phyloP scores from a whole-genome alignment of 2,329 filamentous ascomycete species.

The Xylaria sp. region DNA sequence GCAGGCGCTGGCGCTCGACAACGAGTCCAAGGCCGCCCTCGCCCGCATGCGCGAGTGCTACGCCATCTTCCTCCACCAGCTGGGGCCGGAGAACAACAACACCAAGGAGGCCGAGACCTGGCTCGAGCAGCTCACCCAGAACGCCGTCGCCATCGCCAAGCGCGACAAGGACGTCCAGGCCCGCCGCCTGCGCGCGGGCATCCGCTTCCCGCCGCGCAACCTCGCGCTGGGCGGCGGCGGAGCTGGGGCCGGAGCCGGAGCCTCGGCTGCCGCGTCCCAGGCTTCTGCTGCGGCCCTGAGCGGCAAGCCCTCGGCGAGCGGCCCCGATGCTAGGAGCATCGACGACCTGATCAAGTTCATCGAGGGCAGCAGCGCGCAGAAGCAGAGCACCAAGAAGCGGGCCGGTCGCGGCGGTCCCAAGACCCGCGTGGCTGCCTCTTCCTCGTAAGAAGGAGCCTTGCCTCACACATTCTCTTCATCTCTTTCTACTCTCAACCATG shows the following conservation, averaged over 20 bases:
- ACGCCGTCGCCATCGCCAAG: constrained; percentile 91
- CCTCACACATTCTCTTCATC: too few species aligned
- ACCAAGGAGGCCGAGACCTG: constrained; percentile 97
- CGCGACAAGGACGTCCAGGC: constrained; percentile 86
- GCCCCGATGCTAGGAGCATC: constrained; percentile 75
- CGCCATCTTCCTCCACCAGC: constrained; percentile 87
- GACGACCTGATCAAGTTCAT: constrained; percentile 95
- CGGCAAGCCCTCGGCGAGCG: constrained; percentile 36
- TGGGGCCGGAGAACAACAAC: constrained; percentile 91
- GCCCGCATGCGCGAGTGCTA: constrained; percentile 94
- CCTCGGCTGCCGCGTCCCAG: too few species aligned
- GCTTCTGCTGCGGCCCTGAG: constrained; percentile 33
- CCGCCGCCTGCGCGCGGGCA: constrained; percentile 69
- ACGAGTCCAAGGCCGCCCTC: constrained; percentile 89
- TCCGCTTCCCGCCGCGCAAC: constrained; percentile 67
- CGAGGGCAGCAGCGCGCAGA: constrained; percentile 68
- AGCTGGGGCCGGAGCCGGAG: constrained; percentile 38
- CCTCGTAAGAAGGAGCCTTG: too few species aligned
- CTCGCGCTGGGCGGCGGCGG: constrained; percentile 58
- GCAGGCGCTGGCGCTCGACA: constrained; percentile 92
- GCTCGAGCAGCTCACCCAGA: constrained; percentile 94
- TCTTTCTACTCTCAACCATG: too few species aligned
- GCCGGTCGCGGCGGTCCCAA: constrained; percentile 59
- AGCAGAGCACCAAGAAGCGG: constrained; percentile 59
- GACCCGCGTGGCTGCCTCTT: too few species aligned